Percentiles rank a stretch among this genome's conserved stretches.
Conservation (phyloP, 768 basidiomycete species). For the Trametes gibbosa region DNA sequence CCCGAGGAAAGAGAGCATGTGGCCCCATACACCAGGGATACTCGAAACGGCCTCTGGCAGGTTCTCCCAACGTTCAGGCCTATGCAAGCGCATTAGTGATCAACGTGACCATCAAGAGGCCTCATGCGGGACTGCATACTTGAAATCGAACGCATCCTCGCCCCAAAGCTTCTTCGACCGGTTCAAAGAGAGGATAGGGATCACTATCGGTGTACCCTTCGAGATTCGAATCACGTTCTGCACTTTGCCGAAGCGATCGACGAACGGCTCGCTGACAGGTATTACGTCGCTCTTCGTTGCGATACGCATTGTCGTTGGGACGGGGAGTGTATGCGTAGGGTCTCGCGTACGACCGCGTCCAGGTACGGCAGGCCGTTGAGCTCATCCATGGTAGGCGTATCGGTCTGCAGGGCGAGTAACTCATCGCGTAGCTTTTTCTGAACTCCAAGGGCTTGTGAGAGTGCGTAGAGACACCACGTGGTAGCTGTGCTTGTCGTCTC, state of each 20-base stretch:
- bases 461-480: conserved; percentile 37
- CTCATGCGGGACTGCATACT: background rate
- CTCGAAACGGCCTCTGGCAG: too few relatives aligned
- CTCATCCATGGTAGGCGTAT: conserved; percentile 61
- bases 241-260: background rate
- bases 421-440: conserved; percentile 42
- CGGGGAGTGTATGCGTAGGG: conserved; percentile 56
- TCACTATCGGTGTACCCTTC: conserved; percentile 33
- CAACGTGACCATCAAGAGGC: too few relatives aligned
- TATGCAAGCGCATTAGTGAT: too few relatives aligned
- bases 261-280: conserved; percentile 41
- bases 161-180: conserved; percentile 56
- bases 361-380: conserved; percentile 66
- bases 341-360: conserved; percentile 61
- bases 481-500: conserved; percentile 42
- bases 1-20: conserved; percentile 63
- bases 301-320: conserved; percentile 49
- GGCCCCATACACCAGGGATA: conserved; percentile 44
- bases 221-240: conserved; percentile 15
- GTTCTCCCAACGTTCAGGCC: too few relatives aligned
- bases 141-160: conserved; percentile 46
- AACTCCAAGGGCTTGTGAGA: conserved; percentile 36
- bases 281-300: conserved; percentile 46
- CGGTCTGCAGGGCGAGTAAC: conserved; percentile 40
- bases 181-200: conserved; percentile 57